These are phyloP conservation scores for Collybia nuda DNA, from an alignment of 768 basidiomycete genomes.

Conservation along the genomic window DNA sequence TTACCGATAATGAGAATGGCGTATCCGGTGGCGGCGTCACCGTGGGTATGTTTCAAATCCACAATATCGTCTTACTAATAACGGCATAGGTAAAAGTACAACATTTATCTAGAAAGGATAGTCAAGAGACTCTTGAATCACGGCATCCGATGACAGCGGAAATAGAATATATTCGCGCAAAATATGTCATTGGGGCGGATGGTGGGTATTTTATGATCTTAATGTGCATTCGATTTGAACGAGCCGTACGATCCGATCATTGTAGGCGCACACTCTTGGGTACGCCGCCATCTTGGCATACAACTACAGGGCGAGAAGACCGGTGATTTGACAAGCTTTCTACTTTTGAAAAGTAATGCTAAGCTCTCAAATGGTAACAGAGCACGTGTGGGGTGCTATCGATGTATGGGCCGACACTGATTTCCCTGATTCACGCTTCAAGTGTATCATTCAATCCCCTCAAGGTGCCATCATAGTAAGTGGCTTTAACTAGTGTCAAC, in stretches of 20 bases:
- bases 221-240: too few relatives aligned
- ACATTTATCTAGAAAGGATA: too few relatives aligned
- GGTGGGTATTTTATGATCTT: conserved; percentile 11
- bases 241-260: neutral
- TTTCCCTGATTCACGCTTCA: conserved; percentile 14
- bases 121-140: too few relatives aligned
- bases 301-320: conserved; percentile 16
- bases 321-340: neutral
- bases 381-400: conserved; percentile 18
- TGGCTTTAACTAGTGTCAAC: neutral
- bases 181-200: conserved; percentile 21
- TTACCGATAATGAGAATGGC: neutral
- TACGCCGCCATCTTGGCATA: conserved; percentile 12
- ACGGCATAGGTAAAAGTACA: too few relatives aligned
- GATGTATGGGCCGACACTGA: conserved; percentile 15
- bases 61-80: too few relatives aligned
- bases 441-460: conserved; percentile 16
- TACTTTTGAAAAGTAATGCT: neutral
- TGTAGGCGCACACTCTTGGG: conserved; percentile 20
- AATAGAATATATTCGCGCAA: conserved; percentile 9
- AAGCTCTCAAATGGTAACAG: too few relatives aligned
- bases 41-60: too few relatives aligned
- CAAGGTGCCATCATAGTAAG: conserved; percentile 11
- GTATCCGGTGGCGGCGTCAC: too few relatives aligned
- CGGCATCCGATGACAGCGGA: too few relatives aligned